Base-by-base conservation (phyloP, 257 asterid species). In the Salvia rosmarinus region DNA sequence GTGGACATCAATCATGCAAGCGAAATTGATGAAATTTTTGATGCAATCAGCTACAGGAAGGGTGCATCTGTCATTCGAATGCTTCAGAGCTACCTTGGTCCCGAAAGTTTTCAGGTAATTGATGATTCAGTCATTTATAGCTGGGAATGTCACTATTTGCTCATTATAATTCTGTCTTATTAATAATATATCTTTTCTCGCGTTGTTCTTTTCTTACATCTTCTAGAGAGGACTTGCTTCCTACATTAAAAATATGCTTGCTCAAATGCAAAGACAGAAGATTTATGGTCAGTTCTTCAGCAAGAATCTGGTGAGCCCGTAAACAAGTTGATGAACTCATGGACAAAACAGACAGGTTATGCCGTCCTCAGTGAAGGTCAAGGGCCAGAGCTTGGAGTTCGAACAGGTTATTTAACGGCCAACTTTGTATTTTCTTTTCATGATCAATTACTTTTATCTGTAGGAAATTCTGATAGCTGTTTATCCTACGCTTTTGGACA, bases 41-140 rank as follows among this genome's bases (percentile, higher is more conserved):
- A 93, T 78, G 85, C 98, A 62, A 93, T 90, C 78, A 93, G 98
- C 79, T 90, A 93, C 76, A 83, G 90, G 80, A 93, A 90, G 83
- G 98, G 98, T 77, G 98, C 98, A 47, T 87, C 98, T 80, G 95
- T 93, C 44, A 93, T 93, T 68, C 87, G 95, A 52, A 93, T 93
- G 98, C 84, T 93, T 46, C 97, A 90, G 81, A 90, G 94, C 83
- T 93, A 93, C 84, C 96, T 93, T 78, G 98, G 98, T 12, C 78
- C 97, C 12, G 89, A 87, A 77, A 60, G 84, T 86, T 93, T 93
- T 77, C 98, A 93, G 96, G 97, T n/a, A n/a, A n/a, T n/a, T 43
- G 74, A 34, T 44, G 12, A 21, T 68, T 74, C 59, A 65, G 37
- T 59, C 25, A 28, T 68, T 72, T 68, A 14, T 9, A 46, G 46